Percentiles rank a stretch among this genome's conserved stretches.
Evolutionary conservation across 2,329 filamentous ascomycete species (phyloP).

Genomic region (Cercospora zeae-maydis): DNA sequence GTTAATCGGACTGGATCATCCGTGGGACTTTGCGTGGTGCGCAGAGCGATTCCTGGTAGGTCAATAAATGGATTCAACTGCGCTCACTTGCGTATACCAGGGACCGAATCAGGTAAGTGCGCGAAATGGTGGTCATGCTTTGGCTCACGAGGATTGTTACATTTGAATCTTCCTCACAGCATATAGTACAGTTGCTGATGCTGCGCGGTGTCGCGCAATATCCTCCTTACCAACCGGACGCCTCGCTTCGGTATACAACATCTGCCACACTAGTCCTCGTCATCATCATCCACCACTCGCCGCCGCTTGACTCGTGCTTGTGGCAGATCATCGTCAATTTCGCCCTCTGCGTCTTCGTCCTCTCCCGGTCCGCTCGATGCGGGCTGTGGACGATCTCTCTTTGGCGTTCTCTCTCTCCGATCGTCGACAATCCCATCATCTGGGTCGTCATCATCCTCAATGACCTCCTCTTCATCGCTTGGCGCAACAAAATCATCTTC

Average conservation of each 20-base stretch:
- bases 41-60: no score
- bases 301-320: conserved; percentile 42
- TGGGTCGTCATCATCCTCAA: conserved; percentile 55
- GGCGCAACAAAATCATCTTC: conserved; percentile 75
- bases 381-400: conserved; percentile 34
- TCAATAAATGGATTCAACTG: no score
- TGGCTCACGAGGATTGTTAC: neutral
- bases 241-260: neutral
- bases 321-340: conserved; percentile 35
- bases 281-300: conserved; percentile 47
- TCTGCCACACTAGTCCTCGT: conserved; percentile 42
- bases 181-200: neutral
- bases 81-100: no score
- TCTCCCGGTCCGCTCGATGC: conserved; percentile 28
- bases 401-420: conserved; percentile 37
- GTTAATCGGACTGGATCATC: no score
- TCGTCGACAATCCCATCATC: conserved; percentile 45
- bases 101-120: neutral
- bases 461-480: conserved; percentile 67
- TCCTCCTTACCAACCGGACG: neutral
- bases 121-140: neutral
- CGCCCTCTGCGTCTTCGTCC: conserved; percentile 37
- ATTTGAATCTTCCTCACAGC: neutral
- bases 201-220: neutral
- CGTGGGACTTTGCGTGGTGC: no score